phyloP scores from a whole-genome alignment of 345 rosid species.

The Heritiera fomes region DNA sequence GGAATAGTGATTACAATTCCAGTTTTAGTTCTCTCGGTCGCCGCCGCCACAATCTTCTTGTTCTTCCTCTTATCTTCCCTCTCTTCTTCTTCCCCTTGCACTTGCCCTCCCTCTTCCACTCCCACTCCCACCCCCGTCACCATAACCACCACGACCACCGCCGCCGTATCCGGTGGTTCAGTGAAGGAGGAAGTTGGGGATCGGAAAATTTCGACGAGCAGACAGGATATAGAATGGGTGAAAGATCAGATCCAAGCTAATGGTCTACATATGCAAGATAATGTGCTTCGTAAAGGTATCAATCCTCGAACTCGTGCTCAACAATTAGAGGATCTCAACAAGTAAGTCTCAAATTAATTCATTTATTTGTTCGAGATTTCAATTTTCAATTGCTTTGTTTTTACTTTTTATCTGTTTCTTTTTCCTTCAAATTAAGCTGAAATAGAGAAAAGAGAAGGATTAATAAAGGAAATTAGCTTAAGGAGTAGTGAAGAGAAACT shows the following conservation, averaged over 20 bases:
- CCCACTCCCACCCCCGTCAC: conserved; percentile 23
- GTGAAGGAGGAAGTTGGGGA: conserved; percentile 21
- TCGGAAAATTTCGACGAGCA: conserved; percentile 48
- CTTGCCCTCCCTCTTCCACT: conserved; percentile 47
- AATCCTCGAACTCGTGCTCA: conserved; percentile 94
- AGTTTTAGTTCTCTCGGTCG: conserved; percentile 59
- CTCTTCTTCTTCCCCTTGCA: conserved; percentile 67
- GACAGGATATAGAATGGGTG: conserved; percentile 80
- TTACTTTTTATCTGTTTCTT: no score
- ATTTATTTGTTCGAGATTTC: background rate
- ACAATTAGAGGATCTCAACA: conserved; percentile 77
- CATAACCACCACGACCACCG: background rate
- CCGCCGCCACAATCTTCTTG: conserved; percentile 58
- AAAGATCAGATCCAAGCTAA: conserved; percentile 78
- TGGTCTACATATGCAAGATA: conserved; percentile 90
- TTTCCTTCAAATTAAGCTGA: no score
- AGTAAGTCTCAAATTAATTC: conserved; percentile 40
- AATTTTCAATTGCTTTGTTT: background rate
- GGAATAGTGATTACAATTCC: conserved; percentile 69
- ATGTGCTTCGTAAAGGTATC: conserved; percentile 90
- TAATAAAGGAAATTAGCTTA: no score
- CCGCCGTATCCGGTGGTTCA: conserved; percentile 1
- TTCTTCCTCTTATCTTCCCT: conserved; percentile 80
- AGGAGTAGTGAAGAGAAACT: no score
- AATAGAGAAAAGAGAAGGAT: no score